These are phyloP conservation scores for Pythium biforme DNA, from an alignment of 352 stramenopile species.

Conservation along the genomic window DNA sequence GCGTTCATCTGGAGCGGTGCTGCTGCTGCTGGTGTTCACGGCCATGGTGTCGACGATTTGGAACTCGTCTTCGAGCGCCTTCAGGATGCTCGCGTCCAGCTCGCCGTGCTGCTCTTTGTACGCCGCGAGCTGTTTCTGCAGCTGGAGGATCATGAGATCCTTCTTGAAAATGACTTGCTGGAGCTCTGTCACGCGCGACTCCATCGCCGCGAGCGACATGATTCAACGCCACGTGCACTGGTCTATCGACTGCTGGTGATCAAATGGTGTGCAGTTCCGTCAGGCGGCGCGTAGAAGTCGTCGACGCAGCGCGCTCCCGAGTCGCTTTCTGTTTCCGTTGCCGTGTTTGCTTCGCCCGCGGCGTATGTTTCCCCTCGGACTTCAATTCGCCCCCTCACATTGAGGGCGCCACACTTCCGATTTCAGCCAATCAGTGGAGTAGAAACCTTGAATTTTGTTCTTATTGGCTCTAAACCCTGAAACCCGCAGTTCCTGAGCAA, in stretches of 20 bases:
- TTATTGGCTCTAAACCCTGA: too few relatives aligned
- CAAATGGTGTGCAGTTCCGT: background rate
- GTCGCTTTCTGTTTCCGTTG: background rate
- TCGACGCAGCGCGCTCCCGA: background rate
- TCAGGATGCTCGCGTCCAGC: constrained; percentile 35
- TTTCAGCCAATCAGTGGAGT: constrained; percentile 1
- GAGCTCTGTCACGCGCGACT: constrained; percentile 57
- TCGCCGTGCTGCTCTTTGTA: constrained; percentile 55
- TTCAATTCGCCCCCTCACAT: constrained; percentile 8
- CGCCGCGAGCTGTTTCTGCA: constrained; percentile 65
- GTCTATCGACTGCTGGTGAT: background rate
- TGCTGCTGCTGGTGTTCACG: constrained; percentile 17
- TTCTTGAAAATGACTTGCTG: constrained; percentile 85
- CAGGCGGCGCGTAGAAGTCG: background rate
- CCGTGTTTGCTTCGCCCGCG: background rate
- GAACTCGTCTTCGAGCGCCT: constrained; percentile 29
- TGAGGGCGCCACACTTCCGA: background rate
- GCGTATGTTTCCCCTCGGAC: constrained; percentile 6
- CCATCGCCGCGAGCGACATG: constrained; percentile 29
- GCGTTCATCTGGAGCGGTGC: constrained; percentile 2
- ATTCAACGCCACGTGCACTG: background rate
- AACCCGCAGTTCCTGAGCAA: too few relatives aligned
- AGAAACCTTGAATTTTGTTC: too few relatives aligned
- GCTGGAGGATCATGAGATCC: constrained; percentile 78
- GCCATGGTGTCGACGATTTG: constrained; percentile 18